Percentiles rank a stretch among this genome's conserved stretches.
Conservation (phyloP, 192 early-diverging fungal genomes). For the Podila verticillata region DNA sequence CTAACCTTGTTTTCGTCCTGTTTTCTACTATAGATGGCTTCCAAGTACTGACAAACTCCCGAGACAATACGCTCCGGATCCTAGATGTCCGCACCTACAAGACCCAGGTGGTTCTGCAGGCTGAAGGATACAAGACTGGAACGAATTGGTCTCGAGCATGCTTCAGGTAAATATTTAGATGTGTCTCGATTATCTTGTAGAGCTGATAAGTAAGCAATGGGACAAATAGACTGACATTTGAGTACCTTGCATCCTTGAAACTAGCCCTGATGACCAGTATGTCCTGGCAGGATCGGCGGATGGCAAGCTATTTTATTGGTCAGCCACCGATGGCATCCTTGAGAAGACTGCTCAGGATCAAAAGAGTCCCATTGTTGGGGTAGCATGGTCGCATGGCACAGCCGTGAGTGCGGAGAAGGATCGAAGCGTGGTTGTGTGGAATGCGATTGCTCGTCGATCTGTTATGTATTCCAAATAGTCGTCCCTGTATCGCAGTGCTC, state of each 20-base stretch:
- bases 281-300: constrained; percentile 84
- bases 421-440: constrained; percentile 67
- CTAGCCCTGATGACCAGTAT: constrained; percentile 83
- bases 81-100: constrained; percentile 85
- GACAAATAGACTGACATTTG: too few species aligned
- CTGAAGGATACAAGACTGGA: constrained; percentile 82
- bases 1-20: not conserved
- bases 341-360: constrained; percentile 76
- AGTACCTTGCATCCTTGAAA: too few species aligned
- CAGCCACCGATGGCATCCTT: constrained; percentile 68
- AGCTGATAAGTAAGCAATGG: too few species aligned
- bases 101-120: constrained; percentile 67
- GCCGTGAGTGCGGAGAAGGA: constrained; percentile 78
- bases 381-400: constrained; percentile 68
- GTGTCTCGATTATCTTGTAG: too few species aligned
- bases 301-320: constrained; percentile 87
- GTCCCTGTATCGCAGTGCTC: too few species aligned
- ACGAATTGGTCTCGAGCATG: constrained; percentile 91
- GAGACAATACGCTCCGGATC: constrained; percentile 91
- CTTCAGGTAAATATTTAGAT: constrained; percentile 57
- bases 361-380: constrained; percentile 76
- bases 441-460: constrained; percentile 34
- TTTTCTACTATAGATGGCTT: constrained; percentile 59
- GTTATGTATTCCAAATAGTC: constrained; percentile 32
- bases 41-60: constrained; percentile 89